Base-by-base conservation (phyloP, 23 red algal genomes). In the Pyropia yezoensis region DNA sequence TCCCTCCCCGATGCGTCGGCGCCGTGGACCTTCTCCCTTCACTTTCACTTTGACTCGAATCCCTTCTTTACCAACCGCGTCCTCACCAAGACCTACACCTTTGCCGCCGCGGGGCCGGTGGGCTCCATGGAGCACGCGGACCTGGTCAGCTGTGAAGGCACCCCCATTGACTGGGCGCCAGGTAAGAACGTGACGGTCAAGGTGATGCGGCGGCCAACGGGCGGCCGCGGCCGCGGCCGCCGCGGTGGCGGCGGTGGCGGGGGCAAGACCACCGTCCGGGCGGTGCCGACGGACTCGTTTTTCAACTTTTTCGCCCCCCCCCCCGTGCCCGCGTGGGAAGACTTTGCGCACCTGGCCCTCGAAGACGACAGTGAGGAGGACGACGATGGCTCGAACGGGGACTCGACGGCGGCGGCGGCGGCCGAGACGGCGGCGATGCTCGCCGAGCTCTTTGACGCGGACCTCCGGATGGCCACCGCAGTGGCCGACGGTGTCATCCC, bases 241-340 rank as follows among this genome's bases (percentile, higher is more conserved):
- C 18, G 33, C 6, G 55, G 25, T 0, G 52, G 70, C 39, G 39
- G 39, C 11, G 39, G 39, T 7, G 39, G 39, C 12, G 39, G 39
- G 4, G 39, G 4, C 39, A 19, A 4, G 7, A 66, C 63, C 18
- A 9, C 76, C 18, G 52, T 70, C 14, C 60, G 52, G 18, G 72
- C 63, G 59, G 66, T 72, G 33, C 53, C 52, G 22, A 72, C 64
- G 15, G 85, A 90, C 49, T 80, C 74, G 22, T 90, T 90, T 66
- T 90, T 90, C 76, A 81, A 90, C 63, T 90, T 90, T 30, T 90
- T 90, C 71, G 60, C 27, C 7, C 85, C 85, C 51, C 85, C 85
- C 0, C n/a, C 28, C 39, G 27, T 24, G 66, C n/a, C 55, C 24
- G 55, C 18, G 1, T 20, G 47, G 18, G 63, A 45, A 7, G 63